phyloP scores from a whole-genome alignment of 2,329 filamentous ascomycete genomes.

The Eutypa lata region DNA sequence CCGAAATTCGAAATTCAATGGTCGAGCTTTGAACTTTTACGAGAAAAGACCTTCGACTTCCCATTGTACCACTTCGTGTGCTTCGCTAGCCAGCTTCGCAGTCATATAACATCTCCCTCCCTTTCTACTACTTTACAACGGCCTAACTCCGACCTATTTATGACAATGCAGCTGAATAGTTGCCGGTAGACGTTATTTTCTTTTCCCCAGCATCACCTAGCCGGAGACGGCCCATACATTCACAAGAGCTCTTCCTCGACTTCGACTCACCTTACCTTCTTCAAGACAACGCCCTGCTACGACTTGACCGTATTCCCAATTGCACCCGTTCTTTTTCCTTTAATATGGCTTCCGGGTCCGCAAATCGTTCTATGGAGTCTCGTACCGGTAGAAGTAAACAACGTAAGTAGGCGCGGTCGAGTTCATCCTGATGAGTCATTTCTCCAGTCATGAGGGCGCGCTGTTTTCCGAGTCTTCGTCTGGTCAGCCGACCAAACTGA shows the following conservation, averaged over 20 bases:
- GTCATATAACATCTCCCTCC: not conserved
- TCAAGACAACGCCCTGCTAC: constrained; percentile 1
- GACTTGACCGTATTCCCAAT: constrained; percentile 8
- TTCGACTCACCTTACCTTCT: constrained; percentile 4
- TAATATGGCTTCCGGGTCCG: constrained; percentile 30
- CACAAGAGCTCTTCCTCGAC: constrained; percentile 8
- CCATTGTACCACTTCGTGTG: not conserved
- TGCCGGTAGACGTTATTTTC: constrained; percentile 26
- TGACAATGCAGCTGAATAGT: constrained; percentile 32
- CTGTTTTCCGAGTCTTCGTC: constrained; percentile 20
- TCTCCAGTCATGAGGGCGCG: constrained; percentile 9
- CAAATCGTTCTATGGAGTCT: constrained; percentile 64
- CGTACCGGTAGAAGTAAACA: constrained; percentile 76
- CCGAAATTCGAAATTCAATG: constrained; percentile 6
- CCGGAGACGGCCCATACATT: constrained; percentile 18
- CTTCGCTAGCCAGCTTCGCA: not conserved
- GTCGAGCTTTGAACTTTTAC: constrained; percentile 9
- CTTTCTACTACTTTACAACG: not conserved
- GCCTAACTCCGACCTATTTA: constrained; percentile 8
- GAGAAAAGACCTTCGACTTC: not conserved
- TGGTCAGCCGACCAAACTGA: constrained; percentile 35
- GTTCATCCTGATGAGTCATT: constrained; percentile 12
- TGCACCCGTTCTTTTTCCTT: constrained; percentile 5
- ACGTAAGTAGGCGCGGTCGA: constrained; percentile 55
- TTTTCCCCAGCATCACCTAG: constrained; percentile 28